Conservation (phyloP, 305 asterid species). For the Rubia balearica region DNA sequence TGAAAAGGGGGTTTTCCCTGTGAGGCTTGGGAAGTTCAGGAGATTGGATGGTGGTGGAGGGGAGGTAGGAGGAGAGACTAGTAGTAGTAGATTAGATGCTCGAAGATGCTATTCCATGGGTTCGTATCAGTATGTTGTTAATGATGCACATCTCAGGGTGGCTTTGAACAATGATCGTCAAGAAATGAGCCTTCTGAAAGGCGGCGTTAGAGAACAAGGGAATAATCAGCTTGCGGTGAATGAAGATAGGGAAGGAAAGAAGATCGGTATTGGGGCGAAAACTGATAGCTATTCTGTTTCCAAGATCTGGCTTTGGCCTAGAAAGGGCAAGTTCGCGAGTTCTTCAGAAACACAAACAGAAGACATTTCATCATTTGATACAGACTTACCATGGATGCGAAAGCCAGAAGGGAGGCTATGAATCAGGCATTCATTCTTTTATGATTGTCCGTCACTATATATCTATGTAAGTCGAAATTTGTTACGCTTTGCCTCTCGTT, state of each 20-base stretch:
- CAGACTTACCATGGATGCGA: constrained; percentile 51
- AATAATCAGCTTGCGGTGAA: constrained; percentile 18
- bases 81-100: constrained; percentile 81
- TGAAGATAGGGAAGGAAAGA: constrained; percentile 59
- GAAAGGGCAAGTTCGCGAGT: constrained; percentile 66
- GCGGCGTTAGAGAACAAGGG: constrained; percentile 21
- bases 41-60: constrained; percentile 43
- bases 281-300: constrained; percentile 93
- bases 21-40: constrained; percentile 85
- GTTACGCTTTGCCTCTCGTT: constrained; percentile 23
- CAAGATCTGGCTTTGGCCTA: constrained; percentile 97
- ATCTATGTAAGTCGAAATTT: constrained; percentile 16
- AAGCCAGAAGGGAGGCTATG: constrained; percentile 42
- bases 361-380: constrained; percentile 34
- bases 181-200: constrained; percentile 23
- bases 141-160: constrained; percentile 62
- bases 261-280: constrained; percentile 63
- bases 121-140: constrained; percentile 87
- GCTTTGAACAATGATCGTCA: constrained; percentile 38
- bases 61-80: constrained; percentile 53
- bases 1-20: constrained; percentile 61
- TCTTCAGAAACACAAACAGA: constrained; percentile 38
- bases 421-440: not conserved
- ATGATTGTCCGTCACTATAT: constrained; percentile 21
- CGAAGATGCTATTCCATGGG: constrained; percentile 96